phyloP scores from a whole-genome alignment of 495 filamentous ascomycete species.

The Margaritispora aquatica region DNA sequence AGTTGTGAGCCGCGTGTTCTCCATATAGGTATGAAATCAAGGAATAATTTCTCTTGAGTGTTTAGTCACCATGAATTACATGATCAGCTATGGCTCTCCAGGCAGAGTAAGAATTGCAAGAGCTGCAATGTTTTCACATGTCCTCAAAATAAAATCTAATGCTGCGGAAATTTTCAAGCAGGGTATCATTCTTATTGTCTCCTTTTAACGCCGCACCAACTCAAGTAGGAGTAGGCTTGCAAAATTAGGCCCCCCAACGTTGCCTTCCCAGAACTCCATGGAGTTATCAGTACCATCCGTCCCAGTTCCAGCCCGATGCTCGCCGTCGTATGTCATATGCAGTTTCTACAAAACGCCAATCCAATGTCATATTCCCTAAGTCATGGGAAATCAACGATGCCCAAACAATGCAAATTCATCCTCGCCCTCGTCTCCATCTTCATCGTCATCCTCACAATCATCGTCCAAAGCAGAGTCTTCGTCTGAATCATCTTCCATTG shows the following conservation, averaged over 20 bases:
- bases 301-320: not conserved
- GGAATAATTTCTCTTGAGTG: too few species aligned
- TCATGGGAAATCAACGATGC: slow-evolving; percentile 44
- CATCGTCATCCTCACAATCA: slow-evolving; percentile 35
- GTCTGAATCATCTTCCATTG: slow-evolving; percentile 38
- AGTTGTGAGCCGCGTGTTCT: too few species aligned
- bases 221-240: not conserved
- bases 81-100: too few species aligned
- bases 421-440: slow-evolving; percentile 51
- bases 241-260: not conserved
- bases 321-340: not conserved
- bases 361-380: slow-evolving; percentile 8
- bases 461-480: slow-evolving; percentile 30
- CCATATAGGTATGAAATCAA: too few species aligned
- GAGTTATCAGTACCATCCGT: not conserved
- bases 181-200: not conserved
- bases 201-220: not conserved
- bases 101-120: not conserved
- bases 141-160: not conserved
- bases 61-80: too few species aligned
- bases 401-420: slow-evolving; percentile 64
- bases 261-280: not conserved
- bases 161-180: not conserved
- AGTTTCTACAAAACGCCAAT: slow-evolving; percentile 2
- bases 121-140: not conserved